Conservation (phyloP, 1,139 yeast genomes). For the Yarrowia galli region DNA sequence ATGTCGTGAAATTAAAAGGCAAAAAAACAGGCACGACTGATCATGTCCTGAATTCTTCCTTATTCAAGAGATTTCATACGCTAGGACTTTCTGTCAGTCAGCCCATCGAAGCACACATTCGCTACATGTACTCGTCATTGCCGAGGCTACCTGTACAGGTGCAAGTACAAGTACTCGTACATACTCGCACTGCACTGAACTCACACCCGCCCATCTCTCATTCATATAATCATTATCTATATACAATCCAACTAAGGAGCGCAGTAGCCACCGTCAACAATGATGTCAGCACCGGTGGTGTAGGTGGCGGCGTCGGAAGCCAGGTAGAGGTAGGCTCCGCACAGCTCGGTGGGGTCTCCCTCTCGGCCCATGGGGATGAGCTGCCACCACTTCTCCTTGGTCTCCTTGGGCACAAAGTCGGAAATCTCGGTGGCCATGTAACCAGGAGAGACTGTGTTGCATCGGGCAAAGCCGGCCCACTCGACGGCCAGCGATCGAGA, state of each 20-base stretch:
- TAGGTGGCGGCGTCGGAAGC: conserved; percentile 88
- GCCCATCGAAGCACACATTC: too few species aligned
- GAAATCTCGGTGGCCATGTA: conserved; percentile 78
- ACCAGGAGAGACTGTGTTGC: conserved; percentile 86
- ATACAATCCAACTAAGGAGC: conserved; percentile 44
- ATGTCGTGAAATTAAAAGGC: too few species aligned
- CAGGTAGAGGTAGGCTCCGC: conserved; percentile 84
- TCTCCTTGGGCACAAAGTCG: conserved; percentile 62
- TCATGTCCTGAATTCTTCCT: too few species aligned
- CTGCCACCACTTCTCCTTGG: conserved; percentile 68
- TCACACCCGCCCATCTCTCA: too few species aligned
- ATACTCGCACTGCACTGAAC: too few species aligned
- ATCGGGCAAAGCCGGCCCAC: conserved; percentile 90
- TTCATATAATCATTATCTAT: neutral
- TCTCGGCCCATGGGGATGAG: conserved; percentile 86
- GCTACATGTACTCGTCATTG: too few species aligned
- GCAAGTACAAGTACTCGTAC: too few species aligned
- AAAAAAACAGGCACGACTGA: too few species aligned
- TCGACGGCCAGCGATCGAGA: conserved; percentile 85
- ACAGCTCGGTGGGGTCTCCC: conserved; percentile 77
- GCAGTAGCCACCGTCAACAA: conserved; percentile 85
- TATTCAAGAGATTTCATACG: too few species aligned
- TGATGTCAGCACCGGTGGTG: conserved; percentile 82
- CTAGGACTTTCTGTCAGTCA: too few species aligned
- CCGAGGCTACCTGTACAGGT: too few species aligned